These are phyloP conservation scores for Penstemon davidsonii DNA, from an alignment of 257 asterid genomes.

Conservation along the genomic window DNA sequence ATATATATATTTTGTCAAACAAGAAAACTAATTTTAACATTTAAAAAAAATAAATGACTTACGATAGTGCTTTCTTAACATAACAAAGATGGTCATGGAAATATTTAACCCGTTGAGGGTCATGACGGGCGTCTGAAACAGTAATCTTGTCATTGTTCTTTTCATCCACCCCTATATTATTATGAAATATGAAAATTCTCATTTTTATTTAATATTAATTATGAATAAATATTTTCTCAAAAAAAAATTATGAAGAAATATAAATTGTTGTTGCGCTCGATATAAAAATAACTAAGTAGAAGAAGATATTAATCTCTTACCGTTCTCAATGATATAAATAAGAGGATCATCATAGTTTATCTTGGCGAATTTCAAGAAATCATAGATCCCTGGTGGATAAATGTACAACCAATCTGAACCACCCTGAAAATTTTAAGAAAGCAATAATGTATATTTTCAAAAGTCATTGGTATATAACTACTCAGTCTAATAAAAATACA, in stretches of 20 bases:
- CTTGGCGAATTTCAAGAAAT: constrained; percentile 16
- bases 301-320: constrained; percentile 1
- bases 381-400: constrained; percentile 26
- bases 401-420: constrained; percentile 26
- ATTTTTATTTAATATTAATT: no score
- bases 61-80: constrained; percentile 19
- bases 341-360: constrained; percentile 19
- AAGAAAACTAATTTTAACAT: no score
- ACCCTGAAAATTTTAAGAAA: not conserved
- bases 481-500: no score
- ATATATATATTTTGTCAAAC: not conserved
- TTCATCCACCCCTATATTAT: constrained; percentile 19
- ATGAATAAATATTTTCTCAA: no score
- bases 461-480: no score
- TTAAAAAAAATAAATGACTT: not conserved
- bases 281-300: no score
- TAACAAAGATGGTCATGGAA: constrained; percentile 14
- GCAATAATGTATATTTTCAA: no score
- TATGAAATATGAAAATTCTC: not conserved
- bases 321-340: constrained; percentile 38
- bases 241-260: no score
- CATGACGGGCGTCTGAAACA: constrained; percentile 1
- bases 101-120: constrained; percentile 5
- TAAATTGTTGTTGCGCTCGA: no score
- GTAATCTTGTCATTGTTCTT: not conserved